Percentiles rank a stretch among this genome's conserved stretches.
Conservation (phyloP, 1,284 basidiomycete species). For the Cystobasidium pallidum region DNA sequence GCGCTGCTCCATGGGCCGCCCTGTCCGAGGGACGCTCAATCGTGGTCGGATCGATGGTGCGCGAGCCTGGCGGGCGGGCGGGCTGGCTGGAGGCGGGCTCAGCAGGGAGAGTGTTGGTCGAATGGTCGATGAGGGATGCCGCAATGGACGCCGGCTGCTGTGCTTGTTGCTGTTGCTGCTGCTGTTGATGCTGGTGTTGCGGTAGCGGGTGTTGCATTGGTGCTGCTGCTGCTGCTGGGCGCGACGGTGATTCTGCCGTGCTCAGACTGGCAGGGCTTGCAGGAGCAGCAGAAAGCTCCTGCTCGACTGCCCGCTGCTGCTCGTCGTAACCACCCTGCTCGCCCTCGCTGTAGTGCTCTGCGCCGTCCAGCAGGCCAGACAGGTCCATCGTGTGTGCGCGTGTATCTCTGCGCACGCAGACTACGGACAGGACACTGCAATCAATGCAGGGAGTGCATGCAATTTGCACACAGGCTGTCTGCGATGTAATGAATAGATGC, state of each 20-base stretch:
- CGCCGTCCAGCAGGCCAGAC: conserved; percentile 26
- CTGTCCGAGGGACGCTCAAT: neutral
- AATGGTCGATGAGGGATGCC: neutral
- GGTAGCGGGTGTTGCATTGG: neutral
- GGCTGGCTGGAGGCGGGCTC: too few species aligned
- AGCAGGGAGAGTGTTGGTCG: too few species aligned
- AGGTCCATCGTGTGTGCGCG: conserved; percentile 18
- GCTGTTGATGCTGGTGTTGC: neutral
- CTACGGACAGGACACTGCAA: too few species aligned
- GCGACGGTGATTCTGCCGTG: too few species aligned
- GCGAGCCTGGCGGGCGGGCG: too few species aligned
- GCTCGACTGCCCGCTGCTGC: neutral
- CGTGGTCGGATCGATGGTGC: neutral
- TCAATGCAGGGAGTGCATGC: too few species aligned
- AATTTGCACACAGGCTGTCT: too few species aligned
- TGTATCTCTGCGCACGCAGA: too few species aligned
- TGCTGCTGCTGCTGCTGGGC: neutral
- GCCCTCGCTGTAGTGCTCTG: neutral
- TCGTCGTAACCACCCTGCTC: neutral
- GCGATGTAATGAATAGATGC: too few species aligned
- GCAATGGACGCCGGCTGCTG: neutral
- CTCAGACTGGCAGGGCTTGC: too few species aligned
- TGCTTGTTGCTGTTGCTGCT: neutral
- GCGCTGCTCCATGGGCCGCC: neutral
- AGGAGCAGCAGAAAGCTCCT: neutral